These are phyloP conservation scores for Linnemannia schmuckeri DNA, from an alignment of 192 early-diverging fungal genomes.

Conservation along the genomic window DNA sequence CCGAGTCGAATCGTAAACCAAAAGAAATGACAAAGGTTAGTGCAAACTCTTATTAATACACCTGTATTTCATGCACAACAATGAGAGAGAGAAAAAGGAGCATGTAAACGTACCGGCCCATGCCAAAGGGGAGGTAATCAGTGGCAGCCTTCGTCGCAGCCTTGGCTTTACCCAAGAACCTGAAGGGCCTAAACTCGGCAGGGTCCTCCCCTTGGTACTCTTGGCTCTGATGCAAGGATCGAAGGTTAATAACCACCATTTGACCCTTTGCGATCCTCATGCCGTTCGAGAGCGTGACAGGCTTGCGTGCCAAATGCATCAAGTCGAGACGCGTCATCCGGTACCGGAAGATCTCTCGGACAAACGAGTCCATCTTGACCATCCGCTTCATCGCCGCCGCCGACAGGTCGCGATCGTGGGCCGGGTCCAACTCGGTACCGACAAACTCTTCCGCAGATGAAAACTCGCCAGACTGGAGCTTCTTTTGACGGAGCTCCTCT, in stretches of 20 bases:
- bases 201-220: slow-evolving; percentile 35
- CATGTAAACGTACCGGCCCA: slow-evolving; percentile 55
- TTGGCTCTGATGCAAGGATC: slow-evolving; percentile 11
- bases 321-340: slow-evolving; percentile 23
- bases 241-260: slow-evolving; percentile 24
- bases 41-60: background rate
- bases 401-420: slow-evolving; percentile 27
- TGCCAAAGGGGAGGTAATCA: slow-evolving; percentile 58
- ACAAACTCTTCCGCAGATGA: background rate
- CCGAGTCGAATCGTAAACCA: background rate
- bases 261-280: slow-evolving; percentile 36
- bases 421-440: slow-evolving; percentile 23
- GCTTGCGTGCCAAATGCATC: slow-evolving; percentile 30
- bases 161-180: slow-evolving; percentile 52
- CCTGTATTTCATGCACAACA: background rate
- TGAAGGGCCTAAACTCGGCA: slow-evolving; percentile 56
- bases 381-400: slow-evolving; percentile 48
- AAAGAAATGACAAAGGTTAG: background rate
- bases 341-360: slow-evolving; percentile 55
- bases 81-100: background rate
- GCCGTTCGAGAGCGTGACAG: slow-evolving; percentile 49
- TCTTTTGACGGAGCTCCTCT: slow-evolving; percentile 16
- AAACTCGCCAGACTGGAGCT: slow-evolving; percentile 14
- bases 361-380: slow-evolving; percentile 58
- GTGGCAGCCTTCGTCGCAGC: slow-evolving; percentile 42